Evolutionary conservation across 306 rosid genomes (phyloP).

Genomic region (Castanea crenata): DNA sequence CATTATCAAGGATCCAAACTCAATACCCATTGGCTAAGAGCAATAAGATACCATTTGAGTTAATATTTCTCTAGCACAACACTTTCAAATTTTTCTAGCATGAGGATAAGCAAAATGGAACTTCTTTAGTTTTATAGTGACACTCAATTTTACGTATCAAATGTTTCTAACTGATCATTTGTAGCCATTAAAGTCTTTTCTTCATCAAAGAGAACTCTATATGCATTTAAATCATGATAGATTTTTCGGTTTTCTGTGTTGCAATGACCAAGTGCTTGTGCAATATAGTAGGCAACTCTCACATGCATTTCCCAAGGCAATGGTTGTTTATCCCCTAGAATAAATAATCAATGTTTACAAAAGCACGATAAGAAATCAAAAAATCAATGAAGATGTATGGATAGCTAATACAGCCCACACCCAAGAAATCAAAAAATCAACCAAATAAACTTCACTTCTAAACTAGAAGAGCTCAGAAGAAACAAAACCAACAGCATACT

Average conservation of each 20-base stretch:
- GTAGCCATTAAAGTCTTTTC: too few species aligned
- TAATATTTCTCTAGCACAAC: not conserved
- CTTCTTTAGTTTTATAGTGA: not conserved
- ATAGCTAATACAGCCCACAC: not conserved
- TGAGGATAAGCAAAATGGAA: not conserved
- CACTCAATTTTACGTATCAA: not conserved
- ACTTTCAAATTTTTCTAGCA: not conserved
- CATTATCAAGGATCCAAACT: not conserved
- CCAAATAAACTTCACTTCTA: not conserved
- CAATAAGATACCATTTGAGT: not conserved
- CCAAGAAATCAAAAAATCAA: not conserved
- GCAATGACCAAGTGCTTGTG: too few species aligned
- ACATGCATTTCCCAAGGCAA: too few species aligned
- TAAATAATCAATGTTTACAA: too few species aligned
- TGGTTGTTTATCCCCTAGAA: too few species aligned
- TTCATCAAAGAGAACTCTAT: too few species aligned
- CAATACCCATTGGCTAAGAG: not conserved
- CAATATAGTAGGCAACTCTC: too few species aligned
- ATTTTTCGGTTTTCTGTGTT: too few species aligned
- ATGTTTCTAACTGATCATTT: too few species aligned
- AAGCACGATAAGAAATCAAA: too few species aligned
- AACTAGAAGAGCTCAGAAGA: not conserved
- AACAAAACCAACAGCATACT: not conserved
- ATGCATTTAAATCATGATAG: too few species aligned
- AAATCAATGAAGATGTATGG: not conserved